Evolutionary conservation across 2,329 filamentous ascomycete genomes (phyloP), one percentile per base, ranked within the genome.

Genomic region (Colletotrichum trifolii): DNA sequence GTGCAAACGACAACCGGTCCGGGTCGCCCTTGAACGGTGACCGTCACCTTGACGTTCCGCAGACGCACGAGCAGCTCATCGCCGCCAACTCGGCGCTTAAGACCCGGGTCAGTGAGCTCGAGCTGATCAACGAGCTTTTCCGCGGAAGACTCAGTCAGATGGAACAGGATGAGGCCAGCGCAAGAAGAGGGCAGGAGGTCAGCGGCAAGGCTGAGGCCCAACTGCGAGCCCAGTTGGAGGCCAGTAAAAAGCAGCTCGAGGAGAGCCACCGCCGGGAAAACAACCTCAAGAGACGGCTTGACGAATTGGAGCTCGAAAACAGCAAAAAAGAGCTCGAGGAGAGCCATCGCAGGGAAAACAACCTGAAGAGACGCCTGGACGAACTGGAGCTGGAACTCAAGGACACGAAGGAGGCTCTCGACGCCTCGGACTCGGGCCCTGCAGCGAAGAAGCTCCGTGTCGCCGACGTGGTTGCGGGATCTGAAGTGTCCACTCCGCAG

Each of bases 91-190:
- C 92, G 6, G 91, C 89, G 54, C 84, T 98, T n/a, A 97, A 96
- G 80, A 99, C 96, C 0, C 90, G 96, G 46, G 95, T 99, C 39
- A 96, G 91, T 71, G 96, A 99, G 77, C 85, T 99, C 33, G 96
- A 99, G 75, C 87, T 99, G 56, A 97, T 99, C 82, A 97, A 94
- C 72, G 91, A 92, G 73, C 82, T 94, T 48, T 94, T 93, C 76
- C 85, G 90, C 54, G 90, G 90, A 42, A 87, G 91, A 10, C 88
- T 97, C 77, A 89, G 75, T 85, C 91, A 96, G 74, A 83, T 96
- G 11, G 93, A 96, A 74, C 87, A 89, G 70, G 91, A 91, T 73
- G 92, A 95, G 74, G 87, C 87, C 52, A 88, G 86, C 52, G 87
- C 91, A 56, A 80, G 89, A 73, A 79, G 88, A 73, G 83, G 87